phyloP scores from a whole-genome alignment of 2,329 filamentous ascomycete species.

The Monilinia polystroma region DNA sequence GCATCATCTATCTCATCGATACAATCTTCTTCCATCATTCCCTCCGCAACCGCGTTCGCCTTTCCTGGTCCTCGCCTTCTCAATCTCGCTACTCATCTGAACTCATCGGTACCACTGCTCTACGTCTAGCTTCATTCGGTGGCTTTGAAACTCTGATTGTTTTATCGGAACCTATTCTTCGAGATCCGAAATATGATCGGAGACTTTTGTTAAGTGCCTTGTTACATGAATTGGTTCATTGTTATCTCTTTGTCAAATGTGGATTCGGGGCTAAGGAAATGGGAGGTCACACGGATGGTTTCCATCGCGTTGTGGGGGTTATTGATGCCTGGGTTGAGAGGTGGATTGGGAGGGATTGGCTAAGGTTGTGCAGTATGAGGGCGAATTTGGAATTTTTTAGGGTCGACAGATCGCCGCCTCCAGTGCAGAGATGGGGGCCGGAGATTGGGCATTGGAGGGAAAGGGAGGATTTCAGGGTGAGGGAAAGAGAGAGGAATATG shows the following conservation, averaged over 20 bases:
- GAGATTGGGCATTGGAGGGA: not conserved
- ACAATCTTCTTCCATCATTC: slow-evolving; percentile 61
- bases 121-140: slow-evolving; percentile 45
- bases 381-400: slow-evolving; percentile 58
- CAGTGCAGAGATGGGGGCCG: not conserved
- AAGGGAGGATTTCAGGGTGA: too few species aligned
- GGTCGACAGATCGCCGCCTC: not conserved
- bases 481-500: not conserved
- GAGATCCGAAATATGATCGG: slow-evolving; percentile 51
- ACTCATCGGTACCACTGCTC: slow-evolving; percentile 62
- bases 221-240: slow-evolving; percentile 65
- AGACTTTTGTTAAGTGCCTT: slow-evolving; percentile 63
- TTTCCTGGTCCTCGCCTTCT: slow-evolving; percentile 56
- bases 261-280: slow-evolving; percentile 55
- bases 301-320: slow-evolving; percentile 56
- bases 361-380: slow-evolving; percentile 59
- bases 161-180: slow-evolving; percentile 59
- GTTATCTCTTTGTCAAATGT: slow-evolving; percentile 62
- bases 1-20: slow-evolving; percentile 61
- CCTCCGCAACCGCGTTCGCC: slow-evolving; percentile 57
- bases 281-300: slow-evolving; percentile 61
- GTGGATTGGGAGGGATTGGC: slow-evolving; percentile 48
- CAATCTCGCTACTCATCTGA: slow-evolving; percentile 52
- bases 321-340: slow-evolving; percentile 61
- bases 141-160: slow-evolving; percentile 64